Base-by-base conservation (phyloP, 139 green algal genomes). In the Chlorella sp. region DNA sequence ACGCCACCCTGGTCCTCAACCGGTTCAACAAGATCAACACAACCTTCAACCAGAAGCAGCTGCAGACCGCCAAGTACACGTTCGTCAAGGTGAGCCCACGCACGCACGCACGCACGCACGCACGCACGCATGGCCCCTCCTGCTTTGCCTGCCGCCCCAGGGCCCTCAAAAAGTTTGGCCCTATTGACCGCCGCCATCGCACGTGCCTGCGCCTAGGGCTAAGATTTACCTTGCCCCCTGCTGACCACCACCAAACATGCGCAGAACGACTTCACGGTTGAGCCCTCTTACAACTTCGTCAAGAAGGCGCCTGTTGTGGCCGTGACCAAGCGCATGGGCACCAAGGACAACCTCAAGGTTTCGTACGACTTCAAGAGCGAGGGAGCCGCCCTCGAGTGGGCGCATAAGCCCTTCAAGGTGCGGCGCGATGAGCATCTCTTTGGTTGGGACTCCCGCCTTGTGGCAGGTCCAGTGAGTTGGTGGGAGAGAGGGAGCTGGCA, bases 211-310 rank as follows among this genome's bases (percentile, higher is more conserved):
- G 42, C 42, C 42, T 17, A 55, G 42, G 10, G 10, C 10, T 55
- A 10, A 55, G 10, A 10, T 55, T 55, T 55, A 55, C 10, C 10
- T n/a, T n/a, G n/a, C n/a, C n/a, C n/a, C n/a, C n/a, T n/a, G n/a
- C n/a, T n/a, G n/a, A n/a, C n/a, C n/a, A n/a, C n/a, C n/a, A n/a
- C n/a, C n/a, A n/a, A n/a, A n/a, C n/a, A n/a, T n/a, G 63, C 51
- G 42, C 42, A 64, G 33, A 49, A 62, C 30, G 61, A 65, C 49
- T 76, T 70, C 69, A 75, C 63, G 26, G 36, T 61, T 30, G 75
- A 80, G 75, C 75, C 75, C 14, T 70, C 42, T 2, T 80, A 80
- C 75, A 76, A 80, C 75, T 73, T 80, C 23, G 26, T 34, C 3
- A 76, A 63, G 62, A 35, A 69, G 50, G 62, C 69, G 1, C 69